phyloP scores from a whole-genome alignment of 371 early-diverging fungal species.

The Mycotypha africana region DNA sequence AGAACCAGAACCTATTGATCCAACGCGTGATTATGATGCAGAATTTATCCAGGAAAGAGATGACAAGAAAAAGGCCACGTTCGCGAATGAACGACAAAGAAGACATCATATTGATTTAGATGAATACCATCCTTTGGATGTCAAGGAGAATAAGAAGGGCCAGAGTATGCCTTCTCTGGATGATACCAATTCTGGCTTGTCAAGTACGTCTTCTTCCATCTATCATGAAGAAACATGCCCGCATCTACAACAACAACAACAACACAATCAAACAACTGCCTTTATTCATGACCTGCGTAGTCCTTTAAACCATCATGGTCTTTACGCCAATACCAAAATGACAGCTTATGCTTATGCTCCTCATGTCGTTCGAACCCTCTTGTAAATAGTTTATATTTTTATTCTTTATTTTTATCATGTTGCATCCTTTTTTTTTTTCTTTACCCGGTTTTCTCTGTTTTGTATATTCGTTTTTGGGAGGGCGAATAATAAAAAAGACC shows the following conservation, averaged over 20 bases:
- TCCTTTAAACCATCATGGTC: too few relatives aligned
- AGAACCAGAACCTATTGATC: slow-evolving; percentile 35
- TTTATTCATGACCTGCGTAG: too few relatives aligned
- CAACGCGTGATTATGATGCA: slow-evolving; percentile 27
- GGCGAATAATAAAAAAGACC: too few relatives aligned
- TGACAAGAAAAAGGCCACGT: too few relatives aligned
- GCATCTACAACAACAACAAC: neutral
- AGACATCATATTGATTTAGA: slow-evolving; percentile 21
- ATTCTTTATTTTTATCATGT: neutral
- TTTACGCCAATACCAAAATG: neutral
- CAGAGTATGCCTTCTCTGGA: slow-evolving; percentile 21
- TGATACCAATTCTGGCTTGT: slow-evolving; percentile 11
- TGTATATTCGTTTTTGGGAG: neutral
- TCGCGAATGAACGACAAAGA: too few relatives aligned
- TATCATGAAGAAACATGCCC: slow-evolving; percentile 5
- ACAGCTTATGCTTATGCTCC: slow-evolving; percentile 8
- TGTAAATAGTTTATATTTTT: too few relatives aligned
- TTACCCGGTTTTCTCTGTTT: neutral
- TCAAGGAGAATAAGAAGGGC: too few relatives aligned
- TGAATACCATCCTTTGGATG: too few relatives aligned
- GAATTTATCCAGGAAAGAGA: too few relatives aligned
- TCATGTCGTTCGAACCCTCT: neutral
- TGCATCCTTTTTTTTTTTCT: neutral
- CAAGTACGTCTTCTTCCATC: slow-evolving; percentile 18
- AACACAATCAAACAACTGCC: too few relatives aligned